A percentile compares a stretch with the other conserved stretches of the same genome.
Evolutionary conservation across 495 filamentous ascomycete species (phyloP).

Genomic region (Penicillium goetzii): DNA sequence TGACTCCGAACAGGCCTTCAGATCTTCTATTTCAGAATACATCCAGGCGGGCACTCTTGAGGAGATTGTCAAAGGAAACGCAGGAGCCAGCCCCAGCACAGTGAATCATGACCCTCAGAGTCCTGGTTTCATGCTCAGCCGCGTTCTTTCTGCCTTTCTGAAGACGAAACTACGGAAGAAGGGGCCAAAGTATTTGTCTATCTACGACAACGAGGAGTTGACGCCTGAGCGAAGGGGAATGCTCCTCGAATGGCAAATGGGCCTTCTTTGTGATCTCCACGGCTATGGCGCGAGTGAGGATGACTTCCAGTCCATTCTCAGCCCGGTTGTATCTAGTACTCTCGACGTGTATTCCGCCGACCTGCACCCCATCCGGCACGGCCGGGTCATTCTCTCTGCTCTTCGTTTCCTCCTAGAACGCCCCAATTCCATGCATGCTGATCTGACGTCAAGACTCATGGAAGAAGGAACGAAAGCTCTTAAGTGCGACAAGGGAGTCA

Average conservation of each 20-base stretch:
- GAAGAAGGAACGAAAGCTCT: constrained; percentile 43
- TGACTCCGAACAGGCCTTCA: constrained; percentile 47
- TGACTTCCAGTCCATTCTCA: constrained; percentile 36
- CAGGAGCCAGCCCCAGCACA: constrained; percentile 30
- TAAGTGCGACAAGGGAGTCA: constrained; percentile 36
- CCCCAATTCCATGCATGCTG: constrained; percentile 36
- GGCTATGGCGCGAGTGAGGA: constrained; percentile 34
- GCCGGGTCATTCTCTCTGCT: constrained; percentile 47
- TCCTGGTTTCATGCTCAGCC: constrained; percentile 48
- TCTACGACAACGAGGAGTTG: constrained; percentile 51
- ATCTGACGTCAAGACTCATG: constrained; percentile 34
- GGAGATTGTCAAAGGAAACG: constrained; percentile 33
- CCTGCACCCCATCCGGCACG: constrained; percentile 49
- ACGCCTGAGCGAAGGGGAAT: constrained; percentile 42
- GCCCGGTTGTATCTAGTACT: constrained; percentile 38
- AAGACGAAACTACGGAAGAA: constrained; percentile 47
- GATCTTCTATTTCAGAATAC: constrained; percentile 50
- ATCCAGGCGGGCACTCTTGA: constrained; percentile 49
- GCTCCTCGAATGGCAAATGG: constrained; percentile 62
- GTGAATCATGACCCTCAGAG: constrained; percentile 42
- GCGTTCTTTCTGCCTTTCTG: constrained; percentile 50
- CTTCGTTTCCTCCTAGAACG: constrained; percentile 47
- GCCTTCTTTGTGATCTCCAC: constrained; percentile 41
- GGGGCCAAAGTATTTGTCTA: constrained; percentile 24
- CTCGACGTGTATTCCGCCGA: constrained; percentile 46